A percentile compares a stretch with the other conserved stretches of the same genome.
These are phyloP conservation scores for Thelonectria discophora DNA, from an alignment of 2,329 filamentous ascomycete species.

Conservation along the genomic window DNA sequence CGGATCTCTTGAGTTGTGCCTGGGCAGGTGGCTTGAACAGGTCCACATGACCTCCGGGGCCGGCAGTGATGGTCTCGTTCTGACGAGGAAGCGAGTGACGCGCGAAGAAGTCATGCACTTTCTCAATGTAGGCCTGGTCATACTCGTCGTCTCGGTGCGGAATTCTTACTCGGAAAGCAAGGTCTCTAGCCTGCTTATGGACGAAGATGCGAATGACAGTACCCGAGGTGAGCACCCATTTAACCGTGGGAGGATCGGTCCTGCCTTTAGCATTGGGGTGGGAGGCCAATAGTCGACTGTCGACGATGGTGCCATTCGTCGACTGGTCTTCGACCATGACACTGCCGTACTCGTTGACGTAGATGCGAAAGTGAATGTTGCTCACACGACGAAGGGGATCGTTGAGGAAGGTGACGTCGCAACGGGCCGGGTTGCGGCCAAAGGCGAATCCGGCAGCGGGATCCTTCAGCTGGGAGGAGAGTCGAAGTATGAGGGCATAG, in stretches of 20 bases:
- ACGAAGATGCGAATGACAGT: conserved; percentile 76
- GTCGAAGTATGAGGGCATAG: conserved; percentile 79
- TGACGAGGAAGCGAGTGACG: conserved; percentile 46
- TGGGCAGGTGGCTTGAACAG: conserved; percentile 45
- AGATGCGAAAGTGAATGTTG: conserved; percentile 96
- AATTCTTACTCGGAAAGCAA: conserved; percentile 86
- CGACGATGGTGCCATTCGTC: conserved; percentile 94
- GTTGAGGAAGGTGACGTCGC: conserved; percentile 75
- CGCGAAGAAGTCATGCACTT: conserved; percentile 73
- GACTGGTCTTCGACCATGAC: conserved; percentile 94
- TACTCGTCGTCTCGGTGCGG: conserved; percentile 76
- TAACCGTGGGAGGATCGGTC: conserved; percentile 46
- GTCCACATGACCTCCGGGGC: conserved; percentile 57
- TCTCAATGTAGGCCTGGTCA: conserved; percentile 71
- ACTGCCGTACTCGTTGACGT: conserved; percentile 82
- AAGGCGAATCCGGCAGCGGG: conserved; percentile 82
- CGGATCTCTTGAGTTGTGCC: conserved; percentile 31
- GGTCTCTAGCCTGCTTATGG: conserved; percentile 62
- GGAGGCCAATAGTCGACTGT: conserved; percentile 70
- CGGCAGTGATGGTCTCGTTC: conserved; percentile 58
- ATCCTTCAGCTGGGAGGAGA: conserved; percentile 78
- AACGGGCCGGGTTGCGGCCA: conserved; percentile 76
- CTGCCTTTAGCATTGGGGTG: conserved; percentile 49
- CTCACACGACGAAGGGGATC: conserved; percentile 80
- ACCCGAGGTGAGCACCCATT: conserved; percentile 74